A percentile compares a stretch with the other conserved stretches of the same genome.
phyloP scores from a whole-genome alignment of 768 basidiomycete genomes.

The Leccinum fibrillosum region DNA sequence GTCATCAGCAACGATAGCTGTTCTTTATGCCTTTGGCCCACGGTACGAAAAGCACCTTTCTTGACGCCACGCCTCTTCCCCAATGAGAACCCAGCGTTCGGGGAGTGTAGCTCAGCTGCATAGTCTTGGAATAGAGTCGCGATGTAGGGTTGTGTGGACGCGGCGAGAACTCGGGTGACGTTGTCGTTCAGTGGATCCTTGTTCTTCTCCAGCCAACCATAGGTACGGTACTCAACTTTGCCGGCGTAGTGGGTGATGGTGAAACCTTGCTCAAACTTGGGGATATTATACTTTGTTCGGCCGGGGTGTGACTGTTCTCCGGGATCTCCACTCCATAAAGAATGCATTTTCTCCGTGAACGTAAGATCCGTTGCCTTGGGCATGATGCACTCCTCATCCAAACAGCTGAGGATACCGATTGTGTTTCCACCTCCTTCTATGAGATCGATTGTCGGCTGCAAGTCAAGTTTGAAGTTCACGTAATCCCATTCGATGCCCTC shows the following conservation, averaged over 20 bases:
- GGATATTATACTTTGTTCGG: slow-evolving; percentile 77
- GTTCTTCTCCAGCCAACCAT: slow-evolving; percentile 99
- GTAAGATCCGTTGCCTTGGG: slow-evolving; percentile 96
- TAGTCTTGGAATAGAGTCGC: slow-evolving; percentile 84
- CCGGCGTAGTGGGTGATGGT: slow-evolving; percentile 96
- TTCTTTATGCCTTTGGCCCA: slow-evolving; percentile 93
- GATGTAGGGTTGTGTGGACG: slow-evolving; percentile 79
- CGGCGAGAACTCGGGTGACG: slow-evolving; percentile 81
- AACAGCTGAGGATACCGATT: slow-evolving; percentile 87
- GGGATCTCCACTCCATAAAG: slow-evolving; percentile 56
- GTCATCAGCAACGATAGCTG: slow-evolving; percentile 89
- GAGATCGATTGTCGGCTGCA: slow-evolving; percentile 97
- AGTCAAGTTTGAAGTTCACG: slow-evolving; percentile 94
- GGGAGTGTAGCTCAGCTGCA: slow-evolving; percentile 42
- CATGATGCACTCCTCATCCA: slow-evolving; percentile 99
- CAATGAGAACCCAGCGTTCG: slow-evolving; percentile 36
- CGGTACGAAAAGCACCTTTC: slow-evolving; percentile 96
- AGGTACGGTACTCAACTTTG: slow-evolving; percentile 92
- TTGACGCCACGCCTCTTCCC: slow-evolving; percentile 76
- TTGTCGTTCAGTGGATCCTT: slow-evolving; percentile 98
- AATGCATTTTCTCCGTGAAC: slow-evolving; percentile 89
- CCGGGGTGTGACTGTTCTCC: slow-evolving; percentile 64
- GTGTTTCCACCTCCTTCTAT: slow-evolving; percentile 73
- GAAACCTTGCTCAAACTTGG: slow-evolving; percentile 92
- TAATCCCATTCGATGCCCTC: slow-evolving; percentile 98